These are phyloP conservation scores for Zalaria obscura DNA, from an alignment of 2,329 filamentous ascomycete genomes.

Conservation along the genomic window DNA sequence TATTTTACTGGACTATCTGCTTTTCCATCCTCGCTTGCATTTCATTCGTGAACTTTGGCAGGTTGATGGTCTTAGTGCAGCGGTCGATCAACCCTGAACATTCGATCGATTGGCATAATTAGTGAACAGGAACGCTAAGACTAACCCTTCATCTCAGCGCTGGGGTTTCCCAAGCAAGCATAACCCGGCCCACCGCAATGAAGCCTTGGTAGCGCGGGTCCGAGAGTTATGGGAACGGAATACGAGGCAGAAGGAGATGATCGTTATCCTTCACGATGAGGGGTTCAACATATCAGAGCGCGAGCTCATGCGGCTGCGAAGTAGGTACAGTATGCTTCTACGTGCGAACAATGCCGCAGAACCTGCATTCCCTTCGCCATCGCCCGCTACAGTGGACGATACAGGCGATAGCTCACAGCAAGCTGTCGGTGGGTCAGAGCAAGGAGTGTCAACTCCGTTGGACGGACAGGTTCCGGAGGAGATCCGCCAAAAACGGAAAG, in stretches of 20 bases:
- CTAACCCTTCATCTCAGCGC: constrained; percentile 23
- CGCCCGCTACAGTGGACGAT: neutral
- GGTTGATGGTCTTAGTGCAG: too few relatives aligned
- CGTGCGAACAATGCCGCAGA: constrained; percentile 4
- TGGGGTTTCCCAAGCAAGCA: constrained; percentile 71
- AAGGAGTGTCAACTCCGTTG: too few relatives aligned
- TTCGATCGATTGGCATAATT: too few relatives aligned
- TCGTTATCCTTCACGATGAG: constrained; percentile 53
- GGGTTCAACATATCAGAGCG: constrained; percentile 60
- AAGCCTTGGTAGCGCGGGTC: constrained; percentile 51
- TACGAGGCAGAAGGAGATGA: constrained; percentile 57
- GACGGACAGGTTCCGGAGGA: constrained; percentile 15
- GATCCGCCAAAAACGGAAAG: constrained; percentile 29
- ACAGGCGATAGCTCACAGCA: too few relatives aligned
- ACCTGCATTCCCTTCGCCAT: neutral
- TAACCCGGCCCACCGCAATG: constrained; percentile 56
- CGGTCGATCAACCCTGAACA: too few relatives aligned
- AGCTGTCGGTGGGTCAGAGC: too few relatives aligned
- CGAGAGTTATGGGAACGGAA: constrained; percentile 69
- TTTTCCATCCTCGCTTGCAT: too few relatives aligned
- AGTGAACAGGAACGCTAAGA: too few relatives aligned
- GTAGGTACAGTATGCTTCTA: constrained; percentile 40
- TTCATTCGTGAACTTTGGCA: too few relatives aligned
- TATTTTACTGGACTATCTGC: too few relatives aligned
- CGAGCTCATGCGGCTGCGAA: constrained; percentile 55